Conservation (phyloP, 2,329 filamentous ascomycete genomes). For the Hypomyces rosellus region DNA sequence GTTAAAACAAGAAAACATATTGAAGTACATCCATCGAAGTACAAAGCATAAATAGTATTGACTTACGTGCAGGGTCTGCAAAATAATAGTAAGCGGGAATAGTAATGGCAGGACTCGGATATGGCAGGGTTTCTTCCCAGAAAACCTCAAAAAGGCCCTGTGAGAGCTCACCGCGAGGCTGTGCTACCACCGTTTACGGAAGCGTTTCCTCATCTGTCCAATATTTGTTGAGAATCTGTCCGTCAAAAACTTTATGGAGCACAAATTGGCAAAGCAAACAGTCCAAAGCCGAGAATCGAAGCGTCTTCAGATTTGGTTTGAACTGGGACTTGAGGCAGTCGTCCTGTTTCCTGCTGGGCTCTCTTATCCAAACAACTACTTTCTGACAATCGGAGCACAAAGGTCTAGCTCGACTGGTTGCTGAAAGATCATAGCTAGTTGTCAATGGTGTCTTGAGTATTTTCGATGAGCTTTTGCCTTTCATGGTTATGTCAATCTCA, state of each 20-base stretch:
- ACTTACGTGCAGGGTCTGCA: not conserved
- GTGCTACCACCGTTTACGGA: not conserved
- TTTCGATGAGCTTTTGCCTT: too few species aligned
- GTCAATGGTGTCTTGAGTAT: too few species aligned
- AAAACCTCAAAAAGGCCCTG: not conserved
- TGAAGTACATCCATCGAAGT: too few species aligned
- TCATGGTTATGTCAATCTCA: too few species aligned
- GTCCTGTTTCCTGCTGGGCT: not conserved
- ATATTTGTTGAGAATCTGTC: not conserved
- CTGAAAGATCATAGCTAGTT: not conserved
- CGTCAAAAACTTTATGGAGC: not conserved
- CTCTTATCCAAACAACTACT: not conserved
- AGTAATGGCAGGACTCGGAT: not conserved
- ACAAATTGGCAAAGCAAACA: not conserved
- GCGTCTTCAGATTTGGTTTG: not conserved
- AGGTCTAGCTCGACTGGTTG: not conserved
- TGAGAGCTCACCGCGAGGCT: not conserved
- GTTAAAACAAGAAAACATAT: too few species aligned
- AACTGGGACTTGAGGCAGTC: not conserved
- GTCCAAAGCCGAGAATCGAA: not conserved
- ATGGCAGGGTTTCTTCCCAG: not conserved
- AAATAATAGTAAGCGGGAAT: not conserved
- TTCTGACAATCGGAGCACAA: not conserved
- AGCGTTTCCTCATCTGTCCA: not conserved
- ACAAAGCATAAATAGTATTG: not conserved